Conservation (phyloP, 805 yeast genomes). For the Metschnikowia noctiluminum region DNA sequence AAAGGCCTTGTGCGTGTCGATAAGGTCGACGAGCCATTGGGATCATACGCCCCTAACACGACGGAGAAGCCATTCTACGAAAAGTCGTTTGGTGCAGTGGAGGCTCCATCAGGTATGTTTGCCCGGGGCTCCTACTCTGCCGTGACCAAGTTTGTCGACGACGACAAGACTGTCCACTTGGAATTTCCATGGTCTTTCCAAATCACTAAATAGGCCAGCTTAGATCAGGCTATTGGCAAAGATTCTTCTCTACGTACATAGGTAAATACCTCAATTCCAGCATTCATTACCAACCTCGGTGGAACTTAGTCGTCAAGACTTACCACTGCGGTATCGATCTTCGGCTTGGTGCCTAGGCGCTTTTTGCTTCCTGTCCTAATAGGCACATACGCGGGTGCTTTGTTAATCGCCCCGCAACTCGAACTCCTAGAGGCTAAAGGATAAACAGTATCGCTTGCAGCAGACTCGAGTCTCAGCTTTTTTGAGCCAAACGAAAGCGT, state of each 20-base stretch:
- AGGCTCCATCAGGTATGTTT: slow-evolving; percentile 86
- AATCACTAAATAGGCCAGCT: slow-evolving; percentile 53
- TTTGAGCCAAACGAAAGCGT: background rate
- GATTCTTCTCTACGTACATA: background rate
- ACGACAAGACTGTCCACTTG: slow-evolving; percentile 73
- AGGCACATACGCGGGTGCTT: slow-evolving; percentile 37
- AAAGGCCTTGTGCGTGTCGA: slow-evolving; percentile 87
- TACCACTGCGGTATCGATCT: background rate
- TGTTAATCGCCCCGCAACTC: slow-evolving; percentile 4
- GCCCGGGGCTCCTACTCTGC: slow-evolving; percentile 88
- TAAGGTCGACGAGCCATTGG: slow-evolving; percentile 81
- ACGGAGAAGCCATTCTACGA: slow-evolving; percentile 74
- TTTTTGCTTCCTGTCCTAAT: slow-evolving; percentile 18
- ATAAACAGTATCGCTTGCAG: background rate
- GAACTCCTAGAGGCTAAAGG: too few relatives aligned
- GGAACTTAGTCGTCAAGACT: background rate
- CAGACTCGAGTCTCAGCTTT: background rate
- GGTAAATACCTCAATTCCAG: background rate
- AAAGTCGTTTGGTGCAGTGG: slow-evolving; percentile 53
- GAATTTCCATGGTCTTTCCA: slow-evolving; percentile 82
- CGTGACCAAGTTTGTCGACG: slow-evolving; percentile 78
- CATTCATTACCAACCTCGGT: background rate
- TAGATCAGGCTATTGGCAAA: too few relatives aligned
- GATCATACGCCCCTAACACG: slow-evolving; percentile 89
- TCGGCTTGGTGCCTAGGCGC: slow-evolving; percentile 13